phyloP scores from a whole-genome alignment of 2,329 filamentous ascomycete species.

The Clonostachys solani region DNA sequence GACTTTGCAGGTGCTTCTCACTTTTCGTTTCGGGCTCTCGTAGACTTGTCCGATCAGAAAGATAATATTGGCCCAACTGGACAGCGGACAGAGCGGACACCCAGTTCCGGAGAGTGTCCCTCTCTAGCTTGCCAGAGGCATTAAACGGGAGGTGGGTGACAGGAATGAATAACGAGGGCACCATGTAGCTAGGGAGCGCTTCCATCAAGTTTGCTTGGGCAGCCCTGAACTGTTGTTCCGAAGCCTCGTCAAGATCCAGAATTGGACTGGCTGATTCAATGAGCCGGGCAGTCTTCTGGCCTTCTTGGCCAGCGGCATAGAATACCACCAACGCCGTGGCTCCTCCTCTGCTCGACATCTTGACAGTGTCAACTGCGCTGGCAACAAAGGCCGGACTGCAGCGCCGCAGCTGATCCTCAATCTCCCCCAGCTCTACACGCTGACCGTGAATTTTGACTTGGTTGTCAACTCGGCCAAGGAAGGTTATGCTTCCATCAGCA shows the following conservation, averaged over 20 bases:
- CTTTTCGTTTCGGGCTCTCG: too few species aligned
- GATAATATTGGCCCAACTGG: neutral
- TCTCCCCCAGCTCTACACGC: conserved; percentile 73
- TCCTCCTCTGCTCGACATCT: too few species aligned
- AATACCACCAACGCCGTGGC: too few species aligned
- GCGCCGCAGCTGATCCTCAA: too few species aligned
- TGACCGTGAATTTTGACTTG: conserved; percentile 81
- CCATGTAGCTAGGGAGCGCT: conserved; percentile 8
- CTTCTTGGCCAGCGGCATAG: conserved; percentile 11
- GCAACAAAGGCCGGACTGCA: too few species aligned
- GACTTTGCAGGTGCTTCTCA: too few species aligned
- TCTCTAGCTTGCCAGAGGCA: conserved; percentile 8
- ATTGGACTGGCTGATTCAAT: too few species aligned
- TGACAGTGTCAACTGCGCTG: too few species aligned
- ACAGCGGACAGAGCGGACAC: neutral
- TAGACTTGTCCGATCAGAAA: neutral
- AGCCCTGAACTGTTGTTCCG: too few species aligned
- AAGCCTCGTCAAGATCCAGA: too few species aligned
- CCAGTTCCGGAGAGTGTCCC: neutral
- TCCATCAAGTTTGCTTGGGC: too few species aligned
- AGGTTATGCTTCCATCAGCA: conserved; percentile 68
- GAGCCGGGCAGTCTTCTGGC: too few species aligned
- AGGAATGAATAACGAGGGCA: conserved; percentile 5
- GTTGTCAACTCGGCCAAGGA: conserved; percentile 69
- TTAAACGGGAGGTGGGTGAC: conserved; percentile 4